Evolutionary conservation across 2,329 filamentous ascomycete genomes (phyloP), one percentile per base, ranked within the genome.

Genomic region (Penicillium sp.): DNA sequence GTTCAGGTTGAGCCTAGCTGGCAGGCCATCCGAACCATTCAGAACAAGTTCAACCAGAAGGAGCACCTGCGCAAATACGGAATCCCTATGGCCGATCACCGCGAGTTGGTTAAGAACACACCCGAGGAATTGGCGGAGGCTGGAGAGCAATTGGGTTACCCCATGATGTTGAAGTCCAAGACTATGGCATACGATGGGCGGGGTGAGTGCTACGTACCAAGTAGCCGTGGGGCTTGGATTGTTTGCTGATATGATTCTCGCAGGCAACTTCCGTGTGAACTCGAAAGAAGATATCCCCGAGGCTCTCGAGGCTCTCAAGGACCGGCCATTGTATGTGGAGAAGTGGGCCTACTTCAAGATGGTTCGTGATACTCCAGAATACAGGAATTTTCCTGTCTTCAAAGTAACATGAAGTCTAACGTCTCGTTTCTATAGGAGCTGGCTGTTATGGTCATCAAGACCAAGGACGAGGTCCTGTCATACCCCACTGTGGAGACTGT

Each of bases 401-500:
- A 37, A n/a, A 30, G 38, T 40, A 12, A 15, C 3, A 17, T 9
- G 38, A 42, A 12, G 17, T 42, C 53, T 56, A 13, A 56, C 33
- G 5, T 8, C 24, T 30, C 4, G 2, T 9, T 22, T 12, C 15
- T 67, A 2, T 24, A 80, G 78, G 94, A 98, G 80, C 82, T 98
- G 57, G 91, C 95, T 5, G 93, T 97, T 68, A 97, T 98, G 88
- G 94, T 97, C 9, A 88, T 98, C 60, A 91, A 96, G 73, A 96
- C 91, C 0, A 91, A 93, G 73, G 88, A 96, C 67, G 79, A 81
- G 5, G 83, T 86, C 3, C 81, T 93, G 35, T 87, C 93, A 4
- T 98, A 95, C 74, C 93, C 95, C 0, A 90, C 90, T 0, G 93
- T 97, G 1, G 95, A 99, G 81, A 98, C 94, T 0, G 86, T 98